phyloP scores from a whole-genome alignment of 78 protist genomes.

The Speleostelium caveatum region DNA sequence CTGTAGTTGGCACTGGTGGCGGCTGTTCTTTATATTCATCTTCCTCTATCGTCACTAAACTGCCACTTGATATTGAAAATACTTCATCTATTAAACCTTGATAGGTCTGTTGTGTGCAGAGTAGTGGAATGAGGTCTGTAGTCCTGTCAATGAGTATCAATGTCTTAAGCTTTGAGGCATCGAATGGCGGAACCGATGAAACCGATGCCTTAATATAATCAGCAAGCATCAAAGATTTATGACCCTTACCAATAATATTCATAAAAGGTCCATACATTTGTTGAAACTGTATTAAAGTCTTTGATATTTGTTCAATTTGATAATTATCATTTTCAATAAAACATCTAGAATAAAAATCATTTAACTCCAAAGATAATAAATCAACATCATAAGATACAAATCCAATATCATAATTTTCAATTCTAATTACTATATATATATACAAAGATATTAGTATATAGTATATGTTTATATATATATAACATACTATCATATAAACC shows the following conservation, averaged over 20 bases:
- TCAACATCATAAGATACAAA: conserved; percentile 19
- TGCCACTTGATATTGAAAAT: conserved; percentile 6
- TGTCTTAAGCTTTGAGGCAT: not conserved
- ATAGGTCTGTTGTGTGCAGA: conserved; percentile 32
- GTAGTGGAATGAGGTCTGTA: conserved; percentile 3
- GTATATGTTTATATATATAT: not conserved
- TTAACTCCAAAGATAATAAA: conserved; percentile 10
- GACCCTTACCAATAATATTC: conserved; percentile 25
- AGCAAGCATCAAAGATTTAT: not conserved
- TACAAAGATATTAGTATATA: not conserved
- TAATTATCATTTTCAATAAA: conserved; percentile 33
- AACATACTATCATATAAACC: conserved; percentile 6
- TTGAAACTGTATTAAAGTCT: conserved; percentile 7
- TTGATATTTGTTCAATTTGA: not conserved
- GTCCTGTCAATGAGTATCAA: conserved; percentile 11
- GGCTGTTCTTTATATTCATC: not conserved
- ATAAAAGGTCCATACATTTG: conserved; percentile 30
- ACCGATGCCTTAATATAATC: not conserved
- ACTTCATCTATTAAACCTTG: conserved; percentile 27
- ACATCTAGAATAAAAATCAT: conserved; percentile 20
- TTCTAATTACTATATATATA: not conserved
- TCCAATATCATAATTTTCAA: conserved; percentile 18
- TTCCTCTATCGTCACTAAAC: not conserved
- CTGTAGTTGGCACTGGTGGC: not conserved
- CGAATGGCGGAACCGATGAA: not conserved